Evolutionary conservation across 1,139 yeast genomes (phyloP), one percentile per base, ranked within the genome.

Genomic region (Taphrina deformans): DNA sequence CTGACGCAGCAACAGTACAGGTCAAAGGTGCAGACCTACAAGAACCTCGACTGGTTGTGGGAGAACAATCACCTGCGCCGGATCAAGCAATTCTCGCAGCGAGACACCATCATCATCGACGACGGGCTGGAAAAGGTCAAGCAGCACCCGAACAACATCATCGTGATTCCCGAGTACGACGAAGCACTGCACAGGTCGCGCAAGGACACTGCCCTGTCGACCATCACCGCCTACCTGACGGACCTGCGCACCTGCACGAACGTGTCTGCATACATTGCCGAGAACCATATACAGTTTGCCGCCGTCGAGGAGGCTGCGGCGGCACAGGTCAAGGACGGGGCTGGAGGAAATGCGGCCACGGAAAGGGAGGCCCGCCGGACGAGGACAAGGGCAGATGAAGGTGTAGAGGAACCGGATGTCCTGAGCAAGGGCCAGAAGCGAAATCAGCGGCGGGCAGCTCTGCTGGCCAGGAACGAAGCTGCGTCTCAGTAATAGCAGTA

Each of bases 71-170:
- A 46, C 10, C 33, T 48, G 6, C 23, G 50, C 31, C 24, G 31
- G 44, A 26, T 45, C 31, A 38, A 38, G 41, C 55, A 27, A 12
- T 62, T 50, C 29, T 45, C 55, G 6, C 65, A 55, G 31, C n/a
- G 26, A 3, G 46, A 55, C 26, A 62, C 65, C 21, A 46, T 62
- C 16, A 29, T 62, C 44, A 41, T 62, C 12, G 65, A 62, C 26
- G 65, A 62, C 46, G 40, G 62, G 10, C 18, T 26, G 45, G 41
- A 41, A 31, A 62, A 62, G 51, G 55, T 44, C 16, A 27, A 23
- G 65, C 55, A 48, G 23, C 65, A 62, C 12, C 65, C 65, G n/a
- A 29, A 62, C 40, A 62, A 62, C 35, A 29, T 50, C 23, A 50
- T 62, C 23, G 62, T 40, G 18, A 23, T 62, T n/a, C 65, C 65